Base-by-base conservation (phyloP, 345 rosid genomes). In the Lepidium sativum region DNA sequence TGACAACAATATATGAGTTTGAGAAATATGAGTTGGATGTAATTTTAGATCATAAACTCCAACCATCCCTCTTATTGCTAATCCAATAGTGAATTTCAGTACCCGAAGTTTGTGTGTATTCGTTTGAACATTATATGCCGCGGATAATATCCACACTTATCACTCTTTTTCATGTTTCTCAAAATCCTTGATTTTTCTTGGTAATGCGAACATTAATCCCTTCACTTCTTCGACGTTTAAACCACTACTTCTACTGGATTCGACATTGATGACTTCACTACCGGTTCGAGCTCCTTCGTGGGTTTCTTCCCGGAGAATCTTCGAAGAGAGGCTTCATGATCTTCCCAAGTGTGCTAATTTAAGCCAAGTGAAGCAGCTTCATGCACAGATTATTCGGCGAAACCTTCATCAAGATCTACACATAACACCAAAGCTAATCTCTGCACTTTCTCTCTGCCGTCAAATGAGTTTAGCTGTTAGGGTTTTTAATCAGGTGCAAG, bases 321-420 rank as follows among this genome's bases (percentile, higher is more conserved):
- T 92, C 68, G 88, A 92, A 69, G 86, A 83, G 63, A 84, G 70
- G 20, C 79, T 92, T 6, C 83, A 81, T 18, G 78, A 83, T 34
- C 97, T 89, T 76, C 94, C 85, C 50, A 86, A 81, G 63, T 92
- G 89, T 74, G 67, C 65, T 1, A 79, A 84, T 74, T 57, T 92
- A 32, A 60, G 45, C 77, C 84, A 78, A 37, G 70, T 83, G 17
- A 89, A 89, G 70, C 96, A 89, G 71, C 61, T 86, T 39, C 84
- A 85, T 70, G 88, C 84, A 13, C 98, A 87, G 69, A 75, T 92
- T 15, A 74, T 92, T 58, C 82, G 83, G 35, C 75, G 78, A 9
- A 69, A 82, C 61, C 86, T 85, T 63, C 88, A 86, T 50, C 31
- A 54, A 20, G 91, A 92, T 78, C 65, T 68, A 16, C 72, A 74